Percentiles rank a stretch among this genome's conserved stretches.
These are phyloP conservation scores for Saxophila tyrrhenica DNA, from an alignment of 495 filamentous ascomycete species.

Conservation along the genomic window DNA sequence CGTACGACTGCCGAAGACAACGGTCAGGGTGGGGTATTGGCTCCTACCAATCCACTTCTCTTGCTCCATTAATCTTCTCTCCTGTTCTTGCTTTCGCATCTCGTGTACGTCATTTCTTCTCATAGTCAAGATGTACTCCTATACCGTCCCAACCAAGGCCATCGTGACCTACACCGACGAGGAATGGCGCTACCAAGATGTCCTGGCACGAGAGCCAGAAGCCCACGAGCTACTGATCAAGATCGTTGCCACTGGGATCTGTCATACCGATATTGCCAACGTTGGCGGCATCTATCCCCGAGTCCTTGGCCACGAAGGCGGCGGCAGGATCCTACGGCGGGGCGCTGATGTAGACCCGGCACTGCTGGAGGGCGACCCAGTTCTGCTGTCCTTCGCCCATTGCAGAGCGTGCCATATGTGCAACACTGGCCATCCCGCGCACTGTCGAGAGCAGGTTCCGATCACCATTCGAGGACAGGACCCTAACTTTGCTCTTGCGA, in stretches of 20 bases:
- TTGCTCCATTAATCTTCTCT: no score
- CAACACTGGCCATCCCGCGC: background rate
- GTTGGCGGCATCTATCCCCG: conserved; percentile 10
- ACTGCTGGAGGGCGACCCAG: conserved; percentile 12
- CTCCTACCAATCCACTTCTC: background rate
- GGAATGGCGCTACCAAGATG: background rate
- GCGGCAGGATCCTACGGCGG: background rate
- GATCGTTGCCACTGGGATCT: conserved; percentile 20
- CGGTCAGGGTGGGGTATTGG: background rate
- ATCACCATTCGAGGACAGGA: background rate
- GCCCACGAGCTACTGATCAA: conserved; percentile 19
- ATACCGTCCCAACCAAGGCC: background rate
- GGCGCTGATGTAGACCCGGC: background rate
- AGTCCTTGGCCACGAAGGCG: conserved; percentile 22
- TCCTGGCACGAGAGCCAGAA: conserved; percentile 5
- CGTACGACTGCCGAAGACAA: no score
- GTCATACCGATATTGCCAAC: conserved; percentile 12
- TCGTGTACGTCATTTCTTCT: no score
- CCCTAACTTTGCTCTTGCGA: background rate
- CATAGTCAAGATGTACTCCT: background rate
- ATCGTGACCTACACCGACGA: conserved; percentile 1
- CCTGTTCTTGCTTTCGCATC: no score
- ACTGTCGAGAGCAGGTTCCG: background rate
- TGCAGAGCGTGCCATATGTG: conserved; percentile 28
- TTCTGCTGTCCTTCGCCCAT: conserved; percentile 25